Evolutionary conservation across 768 basidiomycete genomes (phyloP), one percentile per base, ranked within the genome.

Genomic region (Pholiota molesta): DNA sequence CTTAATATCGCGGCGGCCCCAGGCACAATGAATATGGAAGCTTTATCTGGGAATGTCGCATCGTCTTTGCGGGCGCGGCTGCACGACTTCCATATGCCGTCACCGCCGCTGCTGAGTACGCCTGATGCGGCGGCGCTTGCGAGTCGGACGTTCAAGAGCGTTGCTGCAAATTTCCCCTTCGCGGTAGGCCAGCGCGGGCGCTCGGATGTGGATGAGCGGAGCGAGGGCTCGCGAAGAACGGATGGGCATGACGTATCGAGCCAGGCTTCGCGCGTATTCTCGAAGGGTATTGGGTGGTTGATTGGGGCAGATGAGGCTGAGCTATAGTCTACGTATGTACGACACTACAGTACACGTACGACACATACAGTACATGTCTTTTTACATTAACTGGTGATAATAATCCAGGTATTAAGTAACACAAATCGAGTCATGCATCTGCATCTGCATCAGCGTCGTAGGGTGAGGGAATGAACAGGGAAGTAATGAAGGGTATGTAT

Each of bases 261-360:
- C n/a, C 88, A 90, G 67, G 94, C 94, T 2, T 86, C 87, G 53
- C 83, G 89, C 33, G 93, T 87, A 3, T 74, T 99, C 44, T 91
- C 93, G 39, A 90, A 90, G 69, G 97, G 97, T 8, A 93, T 99
- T 56, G 96, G 96, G 29, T 99, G 97, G 97, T 80, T 99, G 29
- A 88, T 99, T 60, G 97, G 97, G 44, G 91, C 88, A 13, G 95
- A 95, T 62, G 89, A 87, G 52, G 47, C 47, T 49, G 72, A 77
- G 66, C 65, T 66, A 64, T 71, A 70, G 59, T 39, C 35, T 51
- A 49, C 26, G 21, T 49, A 23, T n/a, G n/a, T n/a, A n/a, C n/a
- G n/a, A n/a, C n/a, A n/a, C n/a, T n/a, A n/a, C n/a, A n/a, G n/a
- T n/a, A n/a, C n/a, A 49, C 26, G 21, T 49, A 23, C 51, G 45